Percentiles rank a stretch among this genome's conserved stretches.
phyloP scores from a whole-genome alignment of 2,329 filamentous ascomycete genomes.

The Biscogniauxia sp. region DNA sequence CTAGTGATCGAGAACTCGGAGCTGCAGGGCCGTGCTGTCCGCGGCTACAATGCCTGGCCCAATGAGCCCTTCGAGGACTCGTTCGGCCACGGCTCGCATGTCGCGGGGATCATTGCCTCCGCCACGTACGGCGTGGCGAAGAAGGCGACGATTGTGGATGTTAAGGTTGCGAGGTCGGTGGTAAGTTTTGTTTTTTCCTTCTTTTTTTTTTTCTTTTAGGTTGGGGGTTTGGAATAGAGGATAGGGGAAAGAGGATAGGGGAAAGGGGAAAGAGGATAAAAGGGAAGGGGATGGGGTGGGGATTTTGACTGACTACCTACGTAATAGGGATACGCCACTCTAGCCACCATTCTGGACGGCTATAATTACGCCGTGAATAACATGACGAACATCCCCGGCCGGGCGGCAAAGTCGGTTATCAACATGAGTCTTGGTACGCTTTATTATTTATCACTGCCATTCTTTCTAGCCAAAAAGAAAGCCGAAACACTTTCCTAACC shows the following conservation, averaged over 20 bases:
- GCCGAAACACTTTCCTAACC: neutral
- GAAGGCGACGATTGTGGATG: conserved; percentile 17
- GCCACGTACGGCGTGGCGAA: conserved; percentile 24
- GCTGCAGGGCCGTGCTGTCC: conserved; percentile 18
- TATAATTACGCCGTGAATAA: conserved; percentile 12
- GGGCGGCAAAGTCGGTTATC: conserved; percentile 31
- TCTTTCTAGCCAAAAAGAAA: neutral
- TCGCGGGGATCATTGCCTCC: conserved; percentile 9
- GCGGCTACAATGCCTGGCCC: conserved; percentile 7
- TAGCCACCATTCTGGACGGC: conserved; percentile 10
- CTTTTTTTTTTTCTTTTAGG: too few species aligned
- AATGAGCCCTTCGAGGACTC: conserved; percentile 6
- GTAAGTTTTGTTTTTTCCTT: neutral
- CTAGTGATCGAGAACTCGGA: conserved; percentile 28
- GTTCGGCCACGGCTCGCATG: conserved; percentile 23
- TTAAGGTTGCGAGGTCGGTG: conserved; percentile 21
- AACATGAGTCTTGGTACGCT: conserved; percentile 40
- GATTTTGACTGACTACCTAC: neutral
- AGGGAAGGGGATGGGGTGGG: too few species aligned
- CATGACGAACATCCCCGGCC: conserved; percentile 6
- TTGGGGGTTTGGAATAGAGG: neutral
- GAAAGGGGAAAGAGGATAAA: too few species aligned
- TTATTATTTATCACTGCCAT: neutral
- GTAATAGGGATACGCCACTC: neutral
- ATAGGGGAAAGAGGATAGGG: too few species aligned